A percentile compares a stretch with the other conserved stretches of the same genome.
These are phyloP conservation scores for Boletus sp. DNA, from an alignment of 768 basidiomycete species.

Conservation along the genomic window DNA sequence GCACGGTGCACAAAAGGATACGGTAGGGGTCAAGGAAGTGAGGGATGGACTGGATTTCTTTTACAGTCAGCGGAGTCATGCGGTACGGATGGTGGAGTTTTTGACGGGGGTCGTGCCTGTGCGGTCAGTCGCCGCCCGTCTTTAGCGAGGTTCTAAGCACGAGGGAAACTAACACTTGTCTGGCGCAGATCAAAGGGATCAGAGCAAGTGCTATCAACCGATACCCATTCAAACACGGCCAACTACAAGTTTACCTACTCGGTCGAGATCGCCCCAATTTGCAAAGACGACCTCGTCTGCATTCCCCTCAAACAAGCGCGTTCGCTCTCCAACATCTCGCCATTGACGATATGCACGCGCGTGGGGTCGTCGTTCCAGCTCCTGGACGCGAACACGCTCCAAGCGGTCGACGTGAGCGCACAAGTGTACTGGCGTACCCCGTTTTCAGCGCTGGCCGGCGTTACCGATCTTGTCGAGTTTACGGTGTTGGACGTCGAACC, in stretches of 20 bases:
- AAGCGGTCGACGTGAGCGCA: constrained; percentile 73
- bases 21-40: constrained; percentile 88
- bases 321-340: constrained; percentile 81
- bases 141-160: not conserved
- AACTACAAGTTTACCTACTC: constrained; percentile 98
- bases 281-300: constrained; percentile 96
- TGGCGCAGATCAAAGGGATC: constrained; percentile 76
- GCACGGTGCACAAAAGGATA: constrained; percentile 95
- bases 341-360: constrained; percentile 82
- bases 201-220: constrained; percentile 90
- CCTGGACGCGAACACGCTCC: constrained; percentile 85
- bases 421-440: constrained; percentile 89
- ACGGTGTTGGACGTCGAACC: constrained; percentile 93
- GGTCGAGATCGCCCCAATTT: constrained; percentile 93
- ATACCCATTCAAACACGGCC: constrained; percentile 88
- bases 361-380: constrained; percentile 91
- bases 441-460: constrained; percentile 78
- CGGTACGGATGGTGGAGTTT: constrained; percentile 96
- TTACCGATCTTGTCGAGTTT: constrained; percentile 90
- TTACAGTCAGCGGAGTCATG: constrained; percentile 86
- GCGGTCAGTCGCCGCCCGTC: constrained; percentile 49
- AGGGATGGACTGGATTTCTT: constrained; percentile 97
- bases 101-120: constrained; percentile 82
- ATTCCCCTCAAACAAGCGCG: constrained; percentile 82
- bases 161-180: not conserved